Percentiles rank a stretch among this genome's conserved stretches.
These are phyloP conservation scores for Euphorbia peplus DNA, from an alignment of 345 rosid species.

Conservation along the genomic window DNA sequence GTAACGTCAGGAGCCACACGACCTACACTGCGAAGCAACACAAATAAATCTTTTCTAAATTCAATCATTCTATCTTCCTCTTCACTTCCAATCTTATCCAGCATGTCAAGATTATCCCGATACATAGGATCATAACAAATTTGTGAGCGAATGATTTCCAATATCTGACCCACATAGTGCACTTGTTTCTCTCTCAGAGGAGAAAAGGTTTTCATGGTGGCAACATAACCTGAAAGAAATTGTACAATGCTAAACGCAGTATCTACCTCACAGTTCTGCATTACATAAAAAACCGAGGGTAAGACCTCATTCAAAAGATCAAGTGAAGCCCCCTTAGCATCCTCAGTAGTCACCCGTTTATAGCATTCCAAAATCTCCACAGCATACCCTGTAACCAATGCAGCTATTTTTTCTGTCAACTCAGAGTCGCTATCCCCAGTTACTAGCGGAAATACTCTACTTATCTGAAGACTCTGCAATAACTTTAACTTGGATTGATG, in stretches of 20 bases:
- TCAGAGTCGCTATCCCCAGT: constrained; percentile 63
- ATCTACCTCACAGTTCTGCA: constrained; percentile 73
- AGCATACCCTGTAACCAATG: constrained; percentile 78
- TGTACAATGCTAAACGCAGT: constrained; percentile 62
- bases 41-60: constrained; percentile 77
- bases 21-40: constrained; percentile 71
- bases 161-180: constrained; percentile 60
- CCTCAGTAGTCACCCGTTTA: constrained; percentile 60
- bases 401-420: constrained; percentile 54
- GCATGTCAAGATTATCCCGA: constrained; percentile 59
- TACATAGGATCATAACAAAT: constrained; percentile 70
- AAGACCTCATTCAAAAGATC: constrained; percentile 82
- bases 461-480: constrained; percentile 62
- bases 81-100: constrained; percentile 85
- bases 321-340: constrained; percentile 46
- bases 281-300: constrained; percentile 71
- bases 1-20: constrained; percentile 86
- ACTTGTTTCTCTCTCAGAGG: constrained; percentile 70
- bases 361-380: constrained; percentile 80
- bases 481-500: constrained; percentile 62
- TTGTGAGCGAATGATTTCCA: constrained; percentile 76
- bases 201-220: constrained; percentile 69
- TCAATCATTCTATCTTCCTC: constrained; percentile 90
- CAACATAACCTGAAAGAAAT: constrained; percentile 74
- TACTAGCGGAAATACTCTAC: constrained; percentile 61